These are phyloP conservation scores for Magnusiomyces sp. DNA, from an alignment of 1,139 yeast species.

Conservation along the genomic window DNA sequence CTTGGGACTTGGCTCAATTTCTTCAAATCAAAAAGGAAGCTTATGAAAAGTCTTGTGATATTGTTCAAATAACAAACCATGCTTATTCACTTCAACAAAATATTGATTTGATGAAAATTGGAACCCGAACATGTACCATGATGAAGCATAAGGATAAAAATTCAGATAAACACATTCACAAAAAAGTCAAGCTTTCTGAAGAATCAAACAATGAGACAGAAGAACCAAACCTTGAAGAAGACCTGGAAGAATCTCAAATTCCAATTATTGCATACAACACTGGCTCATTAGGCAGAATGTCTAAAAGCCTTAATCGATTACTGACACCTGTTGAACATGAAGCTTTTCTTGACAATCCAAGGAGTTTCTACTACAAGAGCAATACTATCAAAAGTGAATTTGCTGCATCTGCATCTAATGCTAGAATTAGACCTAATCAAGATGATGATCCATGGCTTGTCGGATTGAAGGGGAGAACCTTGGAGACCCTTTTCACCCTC, in stretches of 20 bases:
- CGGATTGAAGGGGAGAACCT: constrained; percentile 10
- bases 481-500: constrained; percentile 10
- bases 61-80: constrained; percentile 14
- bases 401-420: no score
- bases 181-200: neutral
- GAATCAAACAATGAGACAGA: neutral
- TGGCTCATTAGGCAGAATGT: constrained; percentile 19
- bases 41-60: constrained; percentile 12
- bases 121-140: no score
- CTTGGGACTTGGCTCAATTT: constrained; percentile 13
- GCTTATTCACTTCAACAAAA: constrained; percentile 16
- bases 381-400: no score
- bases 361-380: constrained; percentile 14
- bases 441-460: constrained; percentile 8
- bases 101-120: constrained; percentile 10
- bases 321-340: constrained; percentile 18
- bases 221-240: neutral
- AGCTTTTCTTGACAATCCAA: constrained; percentile 12
- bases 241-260: constrained; percentile 5
- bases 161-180: constrained; percentile 2
- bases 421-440: no score
- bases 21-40: constrained; percentile 1
- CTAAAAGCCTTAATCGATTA: constrained; percentile 16
- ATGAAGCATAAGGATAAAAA: no score
- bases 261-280: constrained; percentile 18